Conservation (phyloP, 75 land plant genomes). For the Selaginella moellendorffii region DNA sequence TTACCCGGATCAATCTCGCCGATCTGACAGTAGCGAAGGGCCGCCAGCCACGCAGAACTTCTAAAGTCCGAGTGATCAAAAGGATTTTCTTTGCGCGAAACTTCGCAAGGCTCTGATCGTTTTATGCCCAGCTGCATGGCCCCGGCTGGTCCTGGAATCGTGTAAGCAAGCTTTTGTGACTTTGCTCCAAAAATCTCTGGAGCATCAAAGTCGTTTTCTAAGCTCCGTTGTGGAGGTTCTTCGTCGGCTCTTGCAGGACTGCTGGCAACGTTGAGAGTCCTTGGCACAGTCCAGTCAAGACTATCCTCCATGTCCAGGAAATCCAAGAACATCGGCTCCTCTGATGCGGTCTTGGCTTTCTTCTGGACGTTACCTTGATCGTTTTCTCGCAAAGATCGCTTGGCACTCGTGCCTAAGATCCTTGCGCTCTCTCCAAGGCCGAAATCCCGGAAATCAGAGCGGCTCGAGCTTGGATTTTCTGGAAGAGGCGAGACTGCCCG, state of each 20-base stretch:
- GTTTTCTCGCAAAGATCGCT: not conserved
- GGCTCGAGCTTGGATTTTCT: too few species aligned
- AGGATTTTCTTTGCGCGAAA: not conserved
- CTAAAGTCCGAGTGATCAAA: conserved; percentile 3
- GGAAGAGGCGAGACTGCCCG: too few species aligned
- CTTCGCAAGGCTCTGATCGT: not conserved
- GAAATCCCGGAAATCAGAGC: too few species aligned
- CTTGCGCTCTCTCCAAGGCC: too few species aligned
- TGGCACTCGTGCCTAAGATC: too few species aligned
- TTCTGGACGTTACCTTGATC: not conserved
- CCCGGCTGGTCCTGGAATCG: conserved; percentile 12
- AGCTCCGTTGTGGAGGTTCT: not conserved
- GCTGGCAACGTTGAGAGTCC: not conserved
- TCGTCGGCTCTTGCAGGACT: not conserved
- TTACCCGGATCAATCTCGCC: too few species aligned
- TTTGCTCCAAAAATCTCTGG: not conserved
- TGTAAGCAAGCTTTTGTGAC: not conserved
- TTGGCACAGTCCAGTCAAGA: too few species aligned
- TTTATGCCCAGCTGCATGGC: conserved; percentile 2
- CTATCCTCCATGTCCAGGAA: not conserved
- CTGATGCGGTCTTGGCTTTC: not conserved
- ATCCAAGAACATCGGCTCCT: not conserved
- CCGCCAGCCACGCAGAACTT: not conserved
- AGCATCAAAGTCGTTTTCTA: not conserved
- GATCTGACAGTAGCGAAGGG: conserved; percentile 1